A percentile compares a stretch with the other conserved stretches of the same genome.
Conservation (phyloP, 257 asterid genomes). For the Gardenia jasminoides region DNA sequence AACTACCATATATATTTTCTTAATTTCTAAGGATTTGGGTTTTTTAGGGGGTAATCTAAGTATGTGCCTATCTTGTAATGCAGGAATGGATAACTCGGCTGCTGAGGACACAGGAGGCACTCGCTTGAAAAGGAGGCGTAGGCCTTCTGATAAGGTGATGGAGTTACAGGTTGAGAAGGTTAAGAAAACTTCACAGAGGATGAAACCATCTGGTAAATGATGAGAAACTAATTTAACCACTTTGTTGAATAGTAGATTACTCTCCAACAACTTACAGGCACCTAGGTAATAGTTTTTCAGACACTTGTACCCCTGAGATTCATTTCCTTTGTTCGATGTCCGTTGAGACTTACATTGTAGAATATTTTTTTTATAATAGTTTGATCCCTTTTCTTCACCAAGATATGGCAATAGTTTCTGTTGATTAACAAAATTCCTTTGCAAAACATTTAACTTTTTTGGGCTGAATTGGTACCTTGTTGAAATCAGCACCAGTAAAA, state of each 20-base stretch:
- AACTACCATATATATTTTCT: background rate
- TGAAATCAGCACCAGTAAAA: background rate
- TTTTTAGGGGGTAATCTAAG: background rate
- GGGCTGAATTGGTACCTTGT: background rate
- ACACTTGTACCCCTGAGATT: constrained; percentile 2
- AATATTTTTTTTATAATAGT: background rate
- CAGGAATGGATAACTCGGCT: constrained; percentile 50
- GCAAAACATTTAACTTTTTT: background rate
- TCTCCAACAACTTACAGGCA: background rate
- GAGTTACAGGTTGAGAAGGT: constrained; percentile 53
- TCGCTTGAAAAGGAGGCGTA: constrained; percentile 55
- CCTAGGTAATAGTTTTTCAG: background rate
- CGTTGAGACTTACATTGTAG: background rate
- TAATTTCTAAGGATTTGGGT: background rate
- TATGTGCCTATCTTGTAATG: constrained; percentile 5
- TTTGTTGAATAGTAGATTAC: background rate
- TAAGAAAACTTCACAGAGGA: constrained; percentile 46
- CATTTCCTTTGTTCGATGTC: background rate
- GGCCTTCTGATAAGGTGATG: constrained; percentile 67
- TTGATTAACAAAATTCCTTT: background rate
- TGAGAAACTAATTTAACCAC: constrained; percentile 16
- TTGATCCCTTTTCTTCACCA: background rate
- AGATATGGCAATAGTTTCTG: background rate
- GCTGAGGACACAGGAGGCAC: constrained; percentile 73
- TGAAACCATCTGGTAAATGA: constrained; percentile 42